Base-by-base conservation (phyloP, 345 rosid species). In the Linum usitatissimum region DNA sequence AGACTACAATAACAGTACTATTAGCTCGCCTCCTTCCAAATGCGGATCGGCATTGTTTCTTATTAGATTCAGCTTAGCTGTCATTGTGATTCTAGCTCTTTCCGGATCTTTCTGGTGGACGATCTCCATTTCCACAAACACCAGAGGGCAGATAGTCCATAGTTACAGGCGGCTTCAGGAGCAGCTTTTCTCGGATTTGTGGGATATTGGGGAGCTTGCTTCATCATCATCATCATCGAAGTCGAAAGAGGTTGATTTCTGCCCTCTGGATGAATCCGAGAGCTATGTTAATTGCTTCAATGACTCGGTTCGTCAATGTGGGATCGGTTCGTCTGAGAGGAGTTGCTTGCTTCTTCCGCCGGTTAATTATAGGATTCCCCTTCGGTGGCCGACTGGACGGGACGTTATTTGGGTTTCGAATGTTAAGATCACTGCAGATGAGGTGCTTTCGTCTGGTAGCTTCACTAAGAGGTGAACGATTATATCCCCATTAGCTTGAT, bases 51-150 rank as follows among this genome's bases (percentile, higher is more conserved):
- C 82, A 61, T 54, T 88, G 71, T 63, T 81, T 13, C 70, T 82
- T 62, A 72, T 94, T 69, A 88, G 84, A 80, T 73, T 80, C 64
- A 84, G 93, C 82, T 81, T 94, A 72, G 74, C 80, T 78, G 64
- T 80, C 48, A 90, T 86, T 54, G 83, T 86, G 55, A 55, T 86
- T 64, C 53, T 77, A 64, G 92, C 97, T 42, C 76, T 94, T 6
- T 73, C 73, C 7, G 96, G 96, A 58, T 94, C 99, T 6, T 82
- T 94, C 62, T 94, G 92, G 93, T 94, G 97, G 99, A 81, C 99
- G 0, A 14, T 94, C 57, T 86, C 90, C 4, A 83, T 90, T 62
- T 86, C 96, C 6, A 76, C 84, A 6, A 59, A 82, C 0, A 79
- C 97, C 0, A 86, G 97, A 76, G 85, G 81, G 62, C 92, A 81